These are phyloP conservation scores for Phialophora chinensis DNA, from an alignment of 2,329 filamentous ascomycete species.

Conservation along the genomic window DNA sequence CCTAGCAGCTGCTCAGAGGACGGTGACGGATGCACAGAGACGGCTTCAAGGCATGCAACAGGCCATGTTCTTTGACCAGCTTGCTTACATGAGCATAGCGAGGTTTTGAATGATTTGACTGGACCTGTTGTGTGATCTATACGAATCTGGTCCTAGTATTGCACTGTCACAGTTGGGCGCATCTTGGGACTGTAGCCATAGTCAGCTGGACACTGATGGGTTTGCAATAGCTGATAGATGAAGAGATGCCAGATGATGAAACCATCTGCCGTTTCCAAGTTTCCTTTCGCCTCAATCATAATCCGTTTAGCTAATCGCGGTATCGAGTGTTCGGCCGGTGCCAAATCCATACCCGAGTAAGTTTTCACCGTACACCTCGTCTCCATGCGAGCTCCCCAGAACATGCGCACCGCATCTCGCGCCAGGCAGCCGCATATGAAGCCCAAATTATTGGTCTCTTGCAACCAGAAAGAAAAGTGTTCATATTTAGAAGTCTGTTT, in stretches of 20 bases:
- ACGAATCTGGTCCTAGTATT: background rate
- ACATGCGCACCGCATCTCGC: background rate
- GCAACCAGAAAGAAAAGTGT: background rate
- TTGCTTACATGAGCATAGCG: constrained; percentile 5
- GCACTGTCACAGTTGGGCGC: background rate
- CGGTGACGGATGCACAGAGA: constrained; percentile 1
- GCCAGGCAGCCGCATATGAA: background rate
- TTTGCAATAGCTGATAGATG: background rate
- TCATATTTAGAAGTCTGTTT: background rate
- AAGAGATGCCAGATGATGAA: background rate
- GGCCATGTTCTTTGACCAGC: constrained; percentile 7
- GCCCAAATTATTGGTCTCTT: background rate
- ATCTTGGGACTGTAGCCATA: background rate
- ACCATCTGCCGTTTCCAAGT: background rate
- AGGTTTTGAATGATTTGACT: constrained; percentile 5
- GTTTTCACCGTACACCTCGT: background rate
- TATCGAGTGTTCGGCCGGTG: background rate
- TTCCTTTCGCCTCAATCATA: background rate
- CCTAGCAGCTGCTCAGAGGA: background rate
- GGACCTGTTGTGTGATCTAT: background rate
- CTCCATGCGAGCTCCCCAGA: background rate
- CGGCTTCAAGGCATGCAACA: constrained; percentile 5
- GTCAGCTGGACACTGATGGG: background rate
- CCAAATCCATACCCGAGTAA: background rate
- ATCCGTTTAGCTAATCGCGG: background rate